Evolutionary conservation across 1,284 basidiomycete species (phyloP), one percentile per base, ranked within the genome.

Genomic region (Cutaneotrichosporon mucoides): DNA sequence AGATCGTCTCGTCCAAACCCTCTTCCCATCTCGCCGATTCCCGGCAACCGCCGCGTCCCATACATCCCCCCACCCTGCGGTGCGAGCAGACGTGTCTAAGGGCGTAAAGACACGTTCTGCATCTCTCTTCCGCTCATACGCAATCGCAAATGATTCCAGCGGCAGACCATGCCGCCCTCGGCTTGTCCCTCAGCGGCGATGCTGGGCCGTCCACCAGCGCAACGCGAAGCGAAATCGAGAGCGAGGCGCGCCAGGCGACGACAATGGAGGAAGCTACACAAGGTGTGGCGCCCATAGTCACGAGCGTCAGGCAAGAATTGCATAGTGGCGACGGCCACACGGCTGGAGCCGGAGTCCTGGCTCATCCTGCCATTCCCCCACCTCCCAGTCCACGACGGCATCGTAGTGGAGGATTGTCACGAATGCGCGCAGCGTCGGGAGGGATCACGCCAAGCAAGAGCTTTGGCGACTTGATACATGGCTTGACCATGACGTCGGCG

Each of bases 311-410:
- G 49, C 49, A 51, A 10, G 49, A 51, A 13, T 16, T 51, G 37
- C 49, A 51, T 12, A 51, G 49, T 38, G 49, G 49, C 49, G 49
- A 51, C 38, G 49, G 49, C 8, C 49, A 51, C 38, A 40, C 40
- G 15, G 38, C 49, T 6, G 49, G 49, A 6, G 38, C 49, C 13
- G 49, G 49, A 7, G 49, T 51, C 24, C 16, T 51, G 35, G 45
- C 37, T 3, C 53, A 55, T 37, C 43, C 36, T 16, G 36, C 53
- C 13, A 75, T 74, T 41, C 73, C 74, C 1, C 75, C 73, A 4
- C 73, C 73, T 7, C 69, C 73, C 0, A 73, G 67, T 46, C 71
- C 73, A 6, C 61, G 75, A 9, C 54, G 73, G 60, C 75, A 77
- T 64, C 64, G 71, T 9, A 67, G 67, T 4, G 72, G 69, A 2